Evolutionary conservation across 768 basidiomycete genomes (phyloP).

Genomic region (Wakefieldia striispora): DNA sequence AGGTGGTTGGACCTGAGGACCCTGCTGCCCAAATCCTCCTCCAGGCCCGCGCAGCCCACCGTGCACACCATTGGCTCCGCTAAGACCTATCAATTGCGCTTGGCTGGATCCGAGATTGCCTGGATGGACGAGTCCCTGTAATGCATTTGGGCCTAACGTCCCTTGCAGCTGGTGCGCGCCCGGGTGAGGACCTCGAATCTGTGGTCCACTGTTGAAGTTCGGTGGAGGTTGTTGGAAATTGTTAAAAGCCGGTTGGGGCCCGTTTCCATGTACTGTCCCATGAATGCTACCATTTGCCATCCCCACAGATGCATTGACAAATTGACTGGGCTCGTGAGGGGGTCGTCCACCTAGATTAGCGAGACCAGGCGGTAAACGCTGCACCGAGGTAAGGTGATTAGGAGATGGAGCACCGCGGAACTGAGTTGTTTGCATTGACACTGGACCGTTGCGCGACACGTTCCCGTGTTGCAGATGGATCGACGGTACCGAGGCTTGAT

Average conservation of each 20-base stretch:
- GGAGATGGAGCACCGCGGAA: constrained; percentile 75
- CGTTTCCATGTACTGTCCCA: constrained; percentile 44
- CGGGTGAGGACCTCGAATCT: constrained; percentile 52
- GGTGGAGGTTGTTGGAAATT: constrained; percentile 46
- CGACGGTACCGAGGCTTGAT: constrained; percentile 45
- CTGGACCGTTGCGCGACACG: constrained; percentile 48
- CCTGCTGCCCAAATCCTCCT: constrained; percentile 38
- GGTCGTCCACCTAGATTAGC: constrained; percentile 82
- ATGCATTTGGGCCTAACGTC: constrained; percentile 43
- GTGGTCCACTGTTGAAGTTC: constrained; percentile 41
- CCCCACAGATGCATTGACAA: constrained; percentile 42
- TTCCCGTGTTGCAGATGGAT: constrained; percentile 53
- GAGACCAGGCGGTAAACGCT: constrained; percentile 74
- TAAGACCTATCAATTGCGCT: constrained; percentile 44
- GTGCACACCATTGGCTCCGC: constrained; percentile 43
- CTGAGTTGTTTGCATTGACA: constrained; percentile 58
- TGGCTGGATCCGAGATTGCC: constrained; percentile 51
- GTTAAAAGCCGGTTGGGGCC: constrained; percentile 51
- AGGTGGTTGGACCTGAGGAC: constrained; percentile 30
- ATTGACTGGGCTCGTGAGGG: constrained; percentile 74
- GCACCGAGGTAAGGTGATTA: constrained; percentile 45
- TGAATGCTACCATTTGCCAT: constrained; percentile 48
- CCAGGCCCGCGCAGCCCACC: constrained; percentile 47
- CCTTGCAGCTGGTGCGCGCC: constrained; percentile 47
- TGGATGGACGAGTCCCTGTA: constrained; percentile 54